Percentiles rank a stretch among this genome's conserved stretches.
Conservation (phyloP, 306 rosid genomes). For the Begonia peltatifolia region DNA sequence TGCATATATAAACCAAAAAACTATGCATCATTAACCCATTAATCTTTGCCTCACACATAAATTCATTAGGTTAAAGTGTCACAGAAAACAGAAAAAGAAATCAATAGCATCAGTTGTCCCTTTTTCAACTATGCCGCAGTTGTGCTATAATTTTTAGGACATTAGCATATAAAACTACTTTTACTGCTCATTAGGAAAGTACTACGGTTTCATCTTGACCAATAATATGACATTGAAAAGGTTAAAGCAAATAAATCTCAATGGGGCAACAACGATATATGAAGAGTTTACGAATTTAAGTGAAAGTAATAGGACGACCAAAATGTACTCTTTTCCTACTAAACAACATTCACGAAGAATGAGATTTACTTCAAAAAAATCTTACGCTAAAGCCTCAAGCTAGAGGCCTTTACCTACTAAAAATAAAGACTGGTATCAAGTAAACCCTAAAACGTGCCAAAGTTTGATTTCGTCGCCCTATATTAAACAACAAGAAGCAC, state of each 20-base stretch:
- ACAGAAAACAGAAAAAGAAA: neutral
- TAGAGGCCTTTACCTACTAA: neutral
- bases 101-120: neutral
- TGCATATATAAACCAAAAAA: constrained; percentile 7
- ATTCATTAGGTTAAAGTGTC: neutral
- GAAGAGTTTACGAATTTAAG: neutral
- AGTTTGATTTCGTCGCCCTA: neutral
- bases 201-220: no score
- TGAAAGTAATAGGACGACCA: neutral
- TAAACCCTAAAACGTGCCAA: neutral
- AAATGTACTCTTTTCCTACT: neutral
- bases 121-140: neutral
- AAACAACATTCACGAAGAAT: no score
- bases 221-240: no score
- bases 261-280: neutral
- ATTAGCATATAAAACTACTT: neutral
- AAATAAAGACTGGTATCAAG: neutral
- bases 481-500: neutral
- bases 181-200: no score
- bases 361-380: no score
- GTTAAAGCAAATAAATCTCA: no score
- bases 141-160: neutral
- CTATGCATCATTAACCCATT: constrained; percentile 7
- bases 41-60: neutral
- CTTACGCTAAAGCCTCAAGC: no score